Conservation (phyloP, 2,329 filamentous ascomycete genomes). For the Mycocentrospora acerina region DNA sequence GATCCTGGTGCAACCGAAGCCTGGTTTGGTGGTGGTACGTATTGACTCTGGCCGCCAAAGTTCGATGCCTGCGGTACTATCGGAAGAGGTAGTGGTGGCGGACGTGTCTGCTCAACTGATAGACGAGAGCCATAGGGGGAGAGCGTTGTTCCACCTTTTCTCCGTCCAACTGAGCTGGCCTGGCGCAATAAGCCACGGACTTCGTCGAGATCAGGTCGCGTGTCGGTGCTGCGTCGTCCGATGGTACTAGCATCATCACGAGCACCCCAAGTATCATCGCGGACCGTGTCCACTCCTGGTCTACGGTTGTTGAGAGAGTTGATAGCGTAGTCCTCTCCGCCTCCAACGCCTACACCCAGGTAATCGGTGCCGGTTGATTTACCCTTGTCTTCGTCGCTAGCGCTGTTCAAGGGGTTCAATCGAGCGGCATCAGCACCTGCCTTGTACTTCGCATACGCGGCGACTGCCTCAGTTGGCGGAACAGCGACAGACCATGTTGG, state of each 20-base stretch:
- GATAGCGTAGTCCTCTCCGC: constrained; percentile 45
- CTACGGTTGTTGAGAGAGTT: constrained; percentile 47
- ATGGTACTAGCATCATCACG: constrained; percentile 42
- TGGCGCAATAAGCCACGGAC: constrained; percentile 49
- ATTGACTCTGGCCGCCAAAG: constrained; percentile 14
- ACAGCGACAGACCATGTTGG: constrained; percentile 81
- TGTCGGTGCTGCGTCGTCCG: constrained; percentile 45
- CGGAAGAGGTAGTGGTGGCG: constrained; percentile 34
- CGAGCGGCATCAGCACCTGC: constrained; percentile 63
- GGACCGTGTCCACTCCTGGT: constrained; percentile 45
- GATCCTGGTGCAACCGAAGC: constrained; percentile 30
- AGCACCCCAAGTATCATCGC: constrained; percentile 49
- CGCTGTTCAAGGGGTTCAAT: constrained; percentile 57
- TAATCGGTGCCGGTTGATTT: constrained; percentile 39
- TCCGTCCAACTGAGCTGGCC: constrained; percentile 48
- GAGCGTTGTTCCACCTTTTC: constrained; percentile 34
- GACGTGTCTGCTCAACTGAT: constrained; percentile 22
- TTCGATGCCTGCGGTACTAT: constrained; percentile 20
- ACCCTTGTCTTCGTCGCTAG: constrained; percentile 27
- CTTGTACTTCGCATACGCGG: constrained; percentile 57
- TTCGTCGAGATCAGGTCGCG: constrained; percentile 48
- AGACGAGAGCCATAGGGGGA: constrained; percentile 21
- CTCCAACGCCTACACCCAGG: constrained; percentile 23
- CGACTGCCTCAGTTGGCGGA: constrained; percentile 65
- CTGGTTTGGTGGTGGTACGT: constrained; percentile 24